Evolutionary conservation across 2,329 filamentous ascomycete species (phyloP).

Genomic region (Arthrobotrys iridis): DNA sequence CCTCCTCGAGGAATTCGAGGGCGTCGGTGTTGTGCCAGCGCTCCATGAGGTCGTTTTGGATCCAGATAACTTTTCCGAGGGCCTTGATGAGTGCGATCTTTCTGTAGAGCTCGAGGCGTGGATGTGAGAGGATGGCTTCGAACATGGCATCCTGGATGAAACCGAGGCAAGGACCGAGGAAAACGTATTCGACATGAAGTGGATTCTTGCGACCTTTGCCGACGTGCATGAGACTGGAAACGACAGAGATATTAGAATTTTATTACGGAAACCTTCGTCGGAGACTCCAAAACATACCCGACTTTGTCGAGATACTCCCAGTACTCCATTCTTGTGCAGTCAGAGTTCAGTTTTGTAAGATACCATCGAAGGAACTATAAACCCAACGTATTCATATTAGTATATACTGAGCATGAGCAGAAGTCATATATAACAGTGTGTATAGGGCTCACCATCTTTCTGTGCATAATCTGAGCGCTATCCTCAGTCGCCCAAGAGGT

Average conservation of each 20-base stretch:
- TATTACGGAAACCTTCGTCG: not conserved
- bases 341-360: slow-evolving; percentile 76
- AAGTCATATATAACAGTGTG: slow-evolving; percentile 3
- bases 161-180: slow-evolving; percentile 76
- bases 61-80: slow-evolving; percentile 83
- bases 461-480: slow-evolving; percentile 49
- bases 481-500: slow-evolving; percentile 40
- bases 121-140: slow-evolving; percentile 78
- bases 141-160: slow-evolving; percentile 81
- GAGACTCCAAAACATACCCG: too few relatives aligned
- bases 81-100: slow-evolving; percentile 80
- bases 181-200: slow-evolving; percentile 81
- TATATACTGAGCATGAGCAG: slow-evolving; percentile 64
- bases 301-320: slow-evolving; percentile 88
- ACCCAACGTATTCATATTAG: not conserved
- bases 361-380: slow-evolving; percentile 70
- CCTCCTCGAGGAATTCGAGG: slow-evolving; percentile 67
- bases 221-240: slow-evolving; percentile 44
- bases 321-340: slow-evolving; percentile 78
- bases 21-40: slow-evolving; percentile 80
- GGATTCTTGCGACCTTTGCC: slow-evolving; percentile 76
- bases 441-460: slow-evolving; percentile 42
- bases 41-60: slow-evolving; percentile 87
- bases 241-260: slow-evolving; percentile 59
- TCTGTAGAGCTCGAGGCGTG: slow-evolving; percentile 71